Evolutionary conservation across 352 stramenopile species (phyloP).

Genomic region (Pythium apleroticum): DNA sequence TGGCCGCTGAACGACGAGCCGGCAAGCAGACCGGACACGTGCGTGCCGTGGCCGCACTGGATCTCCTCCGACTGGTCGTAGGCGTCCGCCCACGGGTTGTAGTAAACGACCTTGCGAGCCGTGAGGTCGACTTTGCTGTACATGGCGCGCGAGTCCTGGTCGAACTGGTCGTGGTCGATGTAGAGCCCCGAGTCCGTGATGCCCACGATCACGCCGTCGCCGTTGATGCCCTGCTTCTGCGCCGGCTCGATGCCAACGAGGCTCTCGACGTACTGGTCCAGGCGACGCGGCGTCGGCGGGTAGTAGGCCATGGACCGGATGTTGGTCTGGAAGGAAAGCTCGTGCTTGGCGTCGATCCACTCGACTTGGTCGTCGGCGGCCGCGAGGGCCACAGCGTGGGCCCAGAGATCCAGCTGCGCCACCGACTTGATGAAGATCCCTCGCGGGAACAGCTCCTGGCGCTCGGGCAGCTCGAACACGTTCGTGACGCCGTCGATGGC

Average conservation of each 20-base stretch:
- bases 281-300: conserved; percentile 29
- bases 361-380: conserved; percentile 54
- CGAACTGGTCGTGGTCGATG: conserved; percentile 82
- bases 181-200: conserved; percentile 84
- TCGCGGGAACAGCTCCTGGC: conserved; percentile 23
- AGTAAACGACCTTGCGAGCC: conserved; percentile 76
- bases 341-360: conserved; percentile 54
- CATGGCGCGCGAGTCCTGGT: conserved; percentile 58
- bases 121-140: conserved; percentile 39
- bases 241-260: conserved; percentile 68
- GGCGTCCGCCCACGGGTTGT: conserved; percentile 72
- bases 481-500: conserved; percentile 58
- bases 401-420: conserved; percentile 55
- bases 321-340: conserved; percentile 36
- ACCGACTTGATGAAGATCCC: conserved; percentile 58
- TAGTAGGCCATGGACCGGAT: background rate
- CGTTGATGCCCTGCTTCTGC: conserved; percentile 57
- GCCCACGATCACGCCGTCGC: conserved; percentile 72
- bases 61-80: conserved; percentile 66
- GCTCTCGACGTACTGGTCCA: conserved; percentile 60
- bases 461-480: conserved; percentile 43
- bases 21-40: conserved; percentile 79
- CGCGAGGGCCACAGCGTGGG: conserved; percentile 48
- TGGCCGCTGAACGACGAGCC: conserved; percentile 72
- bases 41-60: conserved; percentile 85